Evolutionary conservation across 106 monocot species (phyloP).

Genomic region (Chionographis japonica): DNA sequence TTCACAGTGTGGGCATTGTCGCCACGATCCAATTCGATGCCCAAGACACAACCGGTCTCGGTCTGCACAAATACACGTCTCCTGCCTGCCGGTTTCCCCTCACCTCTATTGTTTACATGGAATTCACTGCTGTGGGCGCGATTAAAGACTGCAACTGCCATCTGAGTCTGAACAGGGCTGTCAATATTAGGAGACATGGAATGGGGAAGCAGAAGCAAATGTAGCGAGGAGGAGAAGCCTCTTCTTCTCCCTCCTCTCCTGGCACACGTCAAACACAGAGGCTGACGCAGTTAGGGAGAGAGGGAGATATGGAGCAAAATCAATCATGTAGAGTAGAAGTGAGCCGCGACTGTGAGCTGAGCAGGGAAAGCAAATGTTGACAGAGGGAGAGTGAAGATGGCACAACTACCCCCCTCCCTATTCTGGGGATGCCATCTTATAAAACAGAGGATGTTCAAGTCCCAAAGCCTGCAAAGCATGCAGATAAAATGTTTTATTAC

Average conservation of each 20-base stretch:
- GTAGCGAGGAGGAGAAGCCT: background rate
- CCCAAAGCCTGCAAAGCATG: conserved; percentile 8
- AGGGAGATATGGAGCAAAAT: conserved; percentile 12
- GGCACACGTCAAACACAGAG: conserved; percentile 35
- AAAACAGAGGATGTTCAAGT: too few species aligned
- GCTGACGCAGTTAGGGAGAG: conserved; percentile 24
- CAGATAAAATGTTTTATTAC: too few species aligned
- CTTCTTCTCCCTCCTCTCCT: conserved; percentile 33
- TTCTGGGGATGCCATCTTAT: conserved; percentile 22
- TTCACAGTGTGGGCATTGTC: conserved; percentile 29
- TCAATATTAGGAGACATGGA: conserved; percentile 56
- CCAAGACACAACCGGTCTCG: conserved; percentile 24
- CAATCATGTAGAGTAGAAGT: conserved; percentile 30
- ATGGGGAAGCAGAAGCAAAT: background rate
- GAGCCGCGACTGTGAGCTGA: background rate
- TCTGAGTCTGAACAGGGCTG: conserved; percentile 80
- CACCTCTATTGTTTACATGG: conserved; percentile 24
- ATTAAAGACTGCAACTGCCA: conserved; percentile 63
- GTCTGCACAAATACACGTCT: conserved; percentile 83
- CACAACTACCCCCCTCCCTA: conserved; percentile 7
- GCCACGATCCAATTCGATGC: conserved; percentile 26
- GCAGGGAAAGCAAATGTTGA: background rate
- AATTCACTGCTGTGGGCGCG: conserved; percentile 25
- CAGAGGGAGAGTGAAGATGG: background rate
- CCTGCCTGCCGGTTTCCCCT: conserved; percentile 33